A percentile compares a stretch with the other conserved stretches of the same genome.
Evolutionary conservation across 225 moss, liverwort and hornwort genomes (phyloP).

Genomic region (Pleurozium schreberi): DNA sequence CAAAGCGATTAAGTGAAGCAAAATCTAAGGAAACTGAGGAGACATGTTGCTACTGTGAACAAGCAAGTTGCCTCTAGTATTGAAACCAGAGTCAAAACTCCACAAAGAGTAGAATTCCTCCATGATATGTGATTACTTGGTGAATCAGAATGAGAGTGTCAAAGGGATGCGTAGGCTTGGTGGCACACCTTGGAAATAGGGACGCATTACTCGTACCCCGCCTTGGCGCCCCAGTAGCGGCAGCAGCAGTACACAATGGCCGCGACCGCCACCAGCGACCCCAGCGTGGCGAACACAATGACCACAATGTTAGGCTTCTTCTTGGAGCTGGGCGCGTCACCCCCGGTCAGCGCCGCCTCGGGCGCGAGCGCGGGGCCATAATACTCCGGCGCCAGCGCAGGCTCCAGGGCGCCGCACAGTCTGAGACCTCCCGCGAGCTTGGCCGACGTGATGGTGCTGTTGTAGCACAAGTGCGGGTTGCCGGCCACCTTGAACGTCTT

Average conservation of each 20-base stretch:
- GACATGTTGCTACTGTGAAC: neutral
- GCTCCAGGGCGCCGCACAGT: slow-evolving; percentile 24
- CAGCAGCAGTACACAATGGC: slow-evolving; percentile 45
- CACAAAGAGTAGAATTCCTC: neutral
- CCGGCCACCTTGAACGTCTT: neutral
- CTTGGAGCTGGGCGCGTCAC: slow-evolving; percentile 7
- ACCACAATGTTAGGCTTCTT: slow-evolving; percentile 38
- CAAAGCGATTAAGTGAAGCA: neutral
- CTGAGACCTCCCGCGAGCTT: slow-evolving; percentile 13
- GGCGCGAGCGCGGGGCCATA: neutral
- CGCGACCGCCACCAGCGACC: slow-evolving; percentile 19
- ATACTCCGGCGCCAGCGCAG: neutral
- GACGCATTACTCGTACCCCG: slow-evolving; percentile 19
- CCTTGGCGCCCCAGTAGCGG: slow-evolving; percentile 54
- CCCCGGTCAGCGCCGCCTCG: neutral
- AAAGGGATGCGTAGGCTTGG: neutral
- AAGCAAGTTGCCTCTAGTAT: neutral
- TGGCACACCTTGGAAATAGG: neutral
- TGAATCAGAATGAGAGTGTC: neutral
- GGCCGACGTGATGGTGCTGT: slow-evolving; percentile 14
- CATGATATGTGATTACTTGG: neutral
- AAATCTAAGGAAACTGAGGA: neutral
- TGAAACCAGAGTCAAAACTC: neutral
- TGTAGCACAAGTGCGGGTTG: slow-evolving; percentile 26
- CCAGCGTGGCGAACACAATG: slow-evolving; percentile 35